Conservation (phyloP, 176 grass and related monocot genomes). For the Rhynchospora pubera region DNA sequence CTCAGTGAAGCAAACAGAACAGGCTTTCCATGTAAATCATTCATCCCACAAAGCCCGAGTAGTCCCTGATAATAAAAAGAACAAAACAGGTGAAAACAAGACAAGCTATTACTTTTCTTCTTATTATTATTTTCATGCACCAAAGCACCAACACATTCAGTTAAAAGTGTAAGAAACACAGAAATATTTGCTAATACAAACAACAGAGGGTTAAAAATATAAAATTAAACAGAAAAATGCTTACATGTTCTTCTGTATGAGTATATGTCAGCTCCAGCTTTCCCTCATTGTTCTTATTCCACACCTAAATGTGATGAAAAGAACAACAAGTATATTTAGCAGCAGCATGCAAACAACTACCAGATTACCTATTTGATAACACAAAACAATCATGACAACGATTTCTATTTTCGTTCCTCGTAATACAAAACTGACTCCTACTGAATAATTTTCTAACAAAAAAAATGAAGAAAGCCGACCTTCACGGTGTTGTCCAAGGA, state of each 20-base stretch:
- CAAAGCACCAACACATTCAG: background rate
- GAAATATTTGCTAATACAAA: background rate
- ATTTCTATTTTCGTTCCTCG: background rate
- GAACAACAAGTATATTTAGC: background rate
- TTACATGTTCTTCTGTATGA: conserved; percentile 86
- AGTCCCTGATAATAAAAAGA: conserved; percentile 51
- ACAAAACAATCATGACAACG: background rate
- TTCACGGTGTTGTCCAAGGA: conserved; percentile 94
- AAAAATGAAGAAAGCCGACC: conserved; percentile 29
- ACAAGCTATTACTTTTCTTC: background rate
- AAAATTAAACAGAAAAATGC: background rate
- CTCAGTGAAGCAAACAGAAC: conserved; percentile 76
- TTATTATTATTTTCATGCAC: background rate
- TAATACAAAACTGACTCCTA: background rate
- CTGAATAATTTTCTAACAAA: background rate
- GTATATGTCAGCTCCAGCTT: conserved; percentile 85
- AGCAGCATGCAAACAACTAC: too few relatives aligned
- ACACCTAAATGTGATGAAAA: conserved; percentile 37
- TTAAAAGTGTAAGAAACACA: background rate
- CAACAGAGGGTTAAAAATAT: background rate
- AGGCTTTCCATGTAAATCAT: conserved; percentile 71
- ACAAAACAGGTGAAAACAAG: background rate
- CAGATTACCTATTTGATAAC: background rate
- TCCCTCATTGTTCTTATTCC: conserved; percentile 68
- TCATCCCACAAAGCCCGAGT: conserved; percentile 71